Base-by-base conservation (phyloP, 495 filamentous ascomycete genomes). In the Lophium mytilinum region DNA sequence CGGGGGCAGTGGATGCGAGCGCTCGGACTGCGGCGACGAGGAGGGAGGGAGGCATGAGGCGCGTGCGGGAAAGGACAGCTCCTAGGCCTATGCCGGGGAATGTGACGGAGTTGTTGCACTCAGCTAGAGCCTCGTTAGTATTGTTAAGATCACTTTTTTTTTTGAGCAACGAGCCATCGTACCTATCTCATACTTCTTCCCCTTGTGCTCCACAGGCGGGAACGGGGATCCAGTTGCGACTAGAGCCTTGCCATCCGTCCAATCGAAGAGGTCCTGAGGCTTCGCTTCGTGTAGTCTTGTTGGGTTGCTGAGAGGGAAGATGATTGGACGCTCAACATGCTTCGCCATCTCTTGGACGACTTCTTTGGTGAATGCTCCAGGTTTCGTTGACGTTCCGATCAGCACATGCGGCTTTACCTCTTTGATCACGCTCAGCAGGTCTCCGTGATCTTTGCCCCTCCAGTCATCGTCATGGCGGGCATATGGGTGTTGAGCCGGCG, bases 21-120 rank as follows among this genome's bases (percentile, higher is more conserved):
- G 85, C 85, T 60, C 84, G 80, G 1, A 84, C 81, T 0, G 90
- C 90, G 3, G 85, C 85, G 0, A 94, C 85, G 10, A 95, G 80
- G 83, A 96, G 90, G 63, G 83, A 81, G 63, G 91, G 83, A 0
- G 83, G 85, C 4, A 95, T 63, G 1, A 79, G 73, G 1, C 68
- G 75, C 1, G 83, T 74, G 14, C 84, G 80, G 11, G 75, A 83
- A 9, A 95, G 78, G 15, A 96, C 82, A 9, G 78, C 79, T 12
- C 89, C 90, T 1, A 95, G 81, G 0, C 89, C 90, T 55, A 96
- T 90, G 0, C 87, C 89, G 0, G 89, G 88, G 72, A 93, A 95
- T 21, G 82, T 83, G n/a, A 85, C 87, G 4, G 84, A 87, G 71
- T 95, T 95, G 72, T 95, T 95, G 75, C 90, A 95, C 67, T 94